Percentiles rank a stretch among this genome's conserved stretches.
These are phyloP conservation scores for Isatis tinctoria DNA, from an alignment of 345 rosid species.

Conservation along the genomic window DNA sequence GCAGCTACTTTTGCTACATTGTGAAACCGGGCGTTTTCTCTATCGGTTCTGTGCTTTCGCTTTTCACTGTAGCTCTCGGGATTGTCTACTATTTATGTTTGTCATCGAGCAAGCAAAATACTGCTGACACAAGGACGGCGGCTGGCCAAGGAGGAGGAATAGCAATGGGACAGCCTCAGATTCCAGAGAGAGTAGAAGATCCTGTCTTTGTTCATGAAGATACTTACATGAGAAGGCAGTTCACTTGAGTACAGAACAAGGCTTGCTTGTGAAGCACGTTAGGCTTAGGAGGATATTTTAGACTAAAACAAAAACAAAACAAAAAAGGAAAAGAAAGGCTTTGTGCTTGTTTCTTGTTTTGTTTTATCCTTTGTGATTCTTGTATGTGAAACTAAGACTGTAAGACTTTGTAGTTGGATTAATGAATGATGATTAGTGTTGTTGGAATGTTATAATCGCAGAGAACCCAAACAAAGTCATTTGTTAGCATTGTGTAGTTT, in stretches of 20 bases:
- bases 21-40: slow-evolving; percentile 90
- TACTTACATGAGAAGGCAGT: slow-evolving; percentile 66
- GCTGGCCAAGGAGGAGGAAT: slow-evolving; percentile 42
- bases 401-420: not conserved
- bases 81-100: slow-evolving; percentile 64
- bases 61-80: slow-evolving; percentile 53
- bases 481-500: not conserved
- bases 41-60: slow-evolving; percentile 57
- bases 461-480: not conserved
- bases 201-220: slow-evolving; percentile 83
- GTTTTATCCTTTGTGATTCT: not conserved
- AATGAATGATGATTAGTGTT: not conserved
- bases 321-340: not conserved
- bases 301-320: not conserved
- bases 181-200: slow-evolving; percentile 50
- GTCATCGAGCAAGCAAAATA: slow-evolving; percentile 38
- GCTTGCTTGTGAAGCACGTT: not conserved
- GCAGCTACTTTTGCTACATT: slow-evolving; percentile 62
- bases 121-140: slow-evolving; percentile 24
- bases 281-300: slow-evolving; percentile 7
- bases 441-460: not conserved
- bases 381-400: not conserved
- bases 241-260: slow-evolving; percentile 36
- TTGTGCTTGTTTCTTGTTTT: not conserved
- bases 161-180: slow-evolving; percentile 75